phyloP scores from a whole-genome alignment of 2,329 filamentous ascomycete genomes.

The Aspergillus bombycis region DNA sequence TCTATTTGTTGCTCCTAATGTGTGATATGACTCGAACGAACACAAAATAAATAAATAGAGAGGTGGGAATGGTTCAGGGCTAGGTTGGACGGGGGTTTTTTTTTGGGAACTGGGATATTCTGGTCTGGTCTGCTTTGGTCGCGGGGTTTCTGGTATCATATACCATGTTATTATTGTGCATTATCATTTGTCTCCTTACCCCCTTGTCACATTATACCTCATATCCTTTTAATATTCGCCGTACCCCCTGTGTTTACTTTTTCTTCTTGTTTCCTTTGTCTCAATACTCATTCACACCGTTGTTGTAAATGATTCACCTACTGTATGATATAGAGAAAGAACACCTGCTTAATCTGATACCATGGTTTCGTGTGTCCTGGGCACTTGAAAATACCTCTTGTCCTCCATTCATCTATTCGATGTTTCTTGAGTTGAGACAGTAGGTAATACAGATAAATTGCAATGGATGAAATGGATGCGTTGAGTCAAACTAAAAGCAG shows the following conservation, averaged over 20 bases:
- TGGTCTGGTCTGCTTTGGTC: conserved; percentile 19
- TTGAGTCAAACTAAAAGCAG: not conserved
- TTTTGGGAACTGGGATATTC: conserved; percentile 20
- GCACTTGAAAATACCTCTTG: not conserved
- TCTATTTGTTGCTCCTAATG: conserved; percentile 19
- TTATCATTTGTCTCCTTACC: not conserved
- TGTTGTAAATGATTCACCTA: conserved; percentile 10
- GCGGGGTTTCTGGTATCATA: conserved; percentile 7
- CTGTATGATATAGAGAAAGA: conserved; percentile 6
- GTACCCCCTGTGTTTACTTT: not conserved
- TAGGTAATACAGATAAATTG: not conserved
- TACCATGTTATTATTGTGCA: conserved; percentile 7
- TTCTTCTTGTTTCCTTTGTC: not conserved
- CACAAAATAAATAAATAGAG: conserved; percentile 26
- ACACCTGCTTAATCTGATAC: not conserved
- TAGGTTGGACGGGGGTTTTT: conserved; percentile 25
- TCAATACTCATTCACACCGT: not conserved
- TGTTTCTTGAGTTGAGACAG: not conserved
- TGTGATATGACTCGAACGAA: conserved; percentile 30
- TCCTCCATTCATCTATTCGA: not conserved
- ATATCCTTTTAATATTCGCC: conserved; percentile 6
- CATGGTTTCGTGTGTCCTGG: not conserved
- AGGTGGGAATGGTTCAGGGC: conserved; percentile 28
- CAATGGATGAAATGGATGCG: not conserved
- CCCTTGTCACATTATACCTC: conserved; percentile 4